Evolutionary conservation across 768 basidiomycete genomes (phyloP).

Genomic region (Ephemerocybe angulata): DNA sequence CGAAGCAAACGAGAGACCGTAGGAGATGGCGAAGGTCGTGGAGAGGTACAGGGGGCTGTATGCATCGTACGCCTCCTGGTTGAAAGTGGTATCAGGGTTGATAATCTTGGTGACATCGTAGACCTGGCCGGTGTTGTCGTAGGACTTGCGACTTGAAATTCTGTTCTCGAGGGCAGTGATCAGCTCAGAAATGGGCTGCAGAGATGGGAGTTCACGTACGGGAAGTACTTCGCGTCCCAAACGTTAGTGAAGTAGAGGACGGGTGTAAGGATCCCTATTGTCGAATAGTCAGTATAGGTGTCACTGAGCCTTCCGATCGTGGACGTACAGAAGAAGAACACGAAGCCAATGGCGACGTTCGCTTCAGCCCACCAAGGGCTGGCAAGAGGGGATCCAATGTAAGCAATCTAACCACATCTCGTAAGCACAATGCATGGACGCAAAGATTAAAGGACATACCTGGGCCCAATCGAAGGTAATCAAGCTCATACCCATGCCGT

Average conservation of each 20-base stretch:
- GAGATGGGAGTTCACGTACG: conserved; percentile 30
- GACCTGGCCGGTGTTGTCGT: conserved; percentile 52
- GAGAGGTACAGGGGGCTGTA: conserved; percentile 66
- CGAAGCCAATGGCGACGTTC: conserved; percentile 59
- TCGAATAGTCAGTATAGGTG: neutral
- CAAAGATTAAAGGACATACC: conserved; percentile 28
- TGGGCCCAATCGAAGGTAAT: conserved; percentile 83
- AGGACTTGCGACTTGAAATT: conserved; percentile 64
- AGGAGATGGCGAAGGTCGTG: conserved; percentile 73
- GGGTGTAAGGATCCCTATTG: conserved; percentile 53
- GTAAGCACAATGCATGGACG: conserved; percentile 1
- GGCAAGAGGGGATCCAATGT: conserved; percentile 67
- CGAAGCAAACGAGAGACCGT: conserved; percentile 79
- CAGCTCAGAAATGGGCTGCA: conserved; percentile 20
- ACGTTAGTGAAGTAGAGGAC: conserved; percentile 60
- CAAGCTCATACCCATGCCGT: conserved; percentile 64
- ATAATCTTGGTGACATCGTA: conserved; percentile 63
- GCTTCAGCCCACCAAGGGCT: conserved; percentile 84
- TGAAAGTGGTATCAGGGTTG: conserved; percentile 51
- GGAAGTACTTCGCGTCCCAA: conserved; percentile 56
- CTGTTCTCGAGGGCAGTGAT: conserved; percentile 4
- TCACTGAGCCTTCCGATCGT: conserved; percentile 15
- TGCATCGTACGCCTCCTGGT: conserved; percentile 47
- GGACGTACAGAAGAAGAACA: conserved; percentile 61
- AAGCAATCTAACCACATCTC: conserved; percentile 45